Conservation (phyloP, 2,329 filamentous ascomycete genomes). For the Daldinia sp. region DNA sequence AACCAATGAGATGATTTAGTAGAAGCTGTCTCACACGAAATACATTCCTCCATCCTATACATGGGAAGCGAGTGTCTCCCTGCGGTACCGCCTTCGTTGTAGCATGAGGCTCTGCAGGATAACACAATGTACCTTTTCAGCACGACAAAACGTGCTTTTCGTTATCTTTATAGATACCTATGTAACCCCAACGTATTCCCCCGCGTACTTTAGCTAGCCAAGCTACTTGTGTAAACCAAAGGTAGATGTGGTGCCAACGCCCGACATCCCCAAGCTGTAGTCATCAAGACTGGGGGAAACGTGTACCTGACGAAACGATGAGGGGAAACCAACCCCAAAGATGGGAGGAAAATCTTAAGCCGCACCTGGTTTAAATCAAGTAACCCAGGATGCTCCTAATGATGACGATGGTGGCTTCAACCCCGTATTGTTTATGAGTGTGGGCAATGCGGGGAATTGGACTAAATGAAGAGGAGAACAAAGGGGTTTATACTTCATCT, state of each 20-base stretch:
- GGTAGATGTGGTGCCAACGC: background rate
- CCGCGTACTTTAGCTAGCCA: background rate
- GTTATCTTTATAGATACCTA: background rate
- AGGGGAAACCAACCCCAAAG: slow-evolving; percentile 12
- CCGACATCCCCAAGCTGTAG: background rate
- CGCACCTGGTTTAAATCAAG: slow-evolving; percentile 5
- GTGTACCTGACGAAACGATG: slow-evolving; percentile 3
- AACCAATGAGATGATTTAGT: background rate
- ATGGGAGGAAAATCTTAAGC: slow-evolving; percentile 14
- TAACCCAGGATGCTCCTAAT: background rate
- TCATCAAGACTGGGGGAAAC: background rate
- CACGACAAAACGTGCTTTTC: background rate
- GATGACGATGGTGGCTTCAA: slow-evolving; percentile 30
- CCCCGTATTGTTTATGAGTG: slow-evolving; percentile 1
- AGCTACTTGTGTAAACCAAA: background rate
- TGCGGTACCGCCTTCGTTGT: slow-evolving; percentile 8
- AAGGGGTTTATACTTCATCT: slow-evolving; percentile 17
- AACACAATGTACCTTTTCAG: background rate
- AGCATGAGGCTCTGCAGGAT: slow-evolving; percentile 29
- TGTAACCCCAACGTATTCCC: background rate
- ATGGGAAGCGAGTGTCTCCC: slow-evolving; percentile 10
- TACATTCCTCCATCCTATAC: slow-evolving; percentile 7
- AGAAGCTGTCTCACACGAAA: slow-evolving; percentile 5
- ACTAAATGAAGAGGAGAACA: background rate
- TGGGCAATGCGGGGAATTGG: slow-evolving; percentile 20